phyloP scores from a whole-genome alignment of 176 grass and related monocot genomes.

The Carex scoparia region DNA sequence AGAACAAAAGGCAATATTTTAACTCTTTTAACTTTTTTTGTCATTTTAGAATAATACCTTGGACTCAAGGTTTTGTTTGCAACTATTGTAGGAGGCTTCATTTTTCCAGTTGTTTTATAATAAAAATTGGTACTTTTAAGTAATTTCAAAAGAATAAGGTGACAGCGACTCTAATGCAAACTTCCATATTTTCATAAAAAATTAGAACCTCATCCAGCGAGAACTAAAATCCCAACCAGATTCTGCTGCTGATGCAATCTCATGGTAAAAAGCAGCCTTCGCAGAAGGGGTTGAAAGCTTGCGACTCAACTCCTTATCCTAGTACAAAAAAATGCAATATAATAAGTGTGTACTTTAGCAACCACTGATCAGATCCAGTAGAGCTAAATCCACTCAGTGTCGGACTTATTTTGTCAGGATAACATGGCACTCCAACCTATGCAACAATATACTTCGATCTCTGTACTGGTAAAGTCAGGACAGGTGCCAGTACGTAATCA shows the following conservation, averaged over 20 bases:
- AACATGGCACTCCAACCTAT: neutral
- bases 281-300: conserved; percentile 45
- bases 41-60: neutral
- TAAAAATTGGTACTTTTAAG: neutral
- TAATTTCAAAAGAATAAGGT: neutral
- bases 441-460: neutral
- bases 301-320: conserved; percentile 68
- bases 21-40: too few relatives aligned
- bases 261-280: conserved; percentile 57
- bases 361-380: neutral
- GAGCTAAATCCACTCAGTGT: neutral
- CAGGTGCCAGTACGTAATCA: neutral
- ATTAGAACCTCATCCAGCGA: conserved; percentile 91
- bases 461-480: neutral
- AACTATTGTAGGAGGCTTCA: neutral
- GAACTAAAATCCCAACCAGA: conserved; percentile 99
- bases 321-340: neutral
- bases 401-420: neutral
- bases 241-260: conserved; percentile 89
- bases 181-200: neutral
- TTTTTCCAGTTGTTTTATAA: neutral
- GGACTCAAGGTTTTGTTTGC: neutral
- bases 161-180: neutral
- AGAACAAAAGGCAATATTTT: neutral
- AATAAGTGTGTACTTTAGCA: neutral